Conservation (phyloP, 345 rosid genomes). For the Garcia nutans region DNA sequence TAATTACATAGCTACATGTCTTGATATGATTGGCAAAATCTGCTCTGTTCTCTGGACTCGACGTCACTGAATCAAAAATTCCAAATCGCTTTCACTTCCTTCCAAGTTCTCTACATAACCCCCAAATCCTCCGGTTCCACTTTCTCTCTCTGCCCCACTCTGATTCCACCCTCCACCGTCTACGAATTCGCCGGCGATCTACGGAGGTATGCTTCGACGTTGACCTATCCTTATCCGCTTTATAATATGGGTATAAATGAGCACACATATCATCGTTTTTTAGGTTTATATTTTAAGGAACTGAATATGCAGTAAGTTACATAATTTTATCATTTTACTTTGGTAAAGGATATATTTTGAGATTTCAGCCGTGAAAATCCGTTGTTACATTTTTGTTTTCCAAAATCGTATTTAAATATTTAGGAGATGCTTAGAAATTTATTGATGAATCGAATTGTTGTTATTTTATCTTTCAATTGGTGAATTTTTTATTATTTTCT, state of each 20-base stretch:
- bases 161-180: background rate
- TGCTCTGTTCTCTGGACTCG: background rate
- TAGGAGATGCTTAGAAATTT: too few relatives aligned
- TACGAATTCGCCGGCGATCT: constrained; percentile 13
- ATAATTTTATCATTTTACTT: background rate
- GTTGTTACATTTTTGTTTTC: background rate
- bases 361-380: background rate
- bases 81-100: background rate
- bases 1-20: background rate
- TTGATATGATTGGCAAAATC: background rate
- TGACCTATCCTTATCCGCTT: background rate
- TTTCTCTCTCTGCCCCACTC: background rate
- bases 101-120: background rate
- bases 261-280: background rate
- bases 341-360: background rate
- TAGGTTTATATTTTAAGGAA: background rate
- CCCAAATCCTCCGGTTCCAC: background rate
- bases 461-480: too few relatives aligned
- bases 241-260: too few relatives aligned
- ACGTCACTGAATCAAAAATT: background rate
- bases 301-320: background rate
- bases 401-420: background rate
- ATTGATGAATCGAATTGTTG: too few relatives aligned
- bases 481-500: too few relatives aligned
- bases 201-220: background rate